phyloP scores from a whole-genome alignment of 2,329 filamentous ascomycete species.

The Beauveria medogensis region DNA sequence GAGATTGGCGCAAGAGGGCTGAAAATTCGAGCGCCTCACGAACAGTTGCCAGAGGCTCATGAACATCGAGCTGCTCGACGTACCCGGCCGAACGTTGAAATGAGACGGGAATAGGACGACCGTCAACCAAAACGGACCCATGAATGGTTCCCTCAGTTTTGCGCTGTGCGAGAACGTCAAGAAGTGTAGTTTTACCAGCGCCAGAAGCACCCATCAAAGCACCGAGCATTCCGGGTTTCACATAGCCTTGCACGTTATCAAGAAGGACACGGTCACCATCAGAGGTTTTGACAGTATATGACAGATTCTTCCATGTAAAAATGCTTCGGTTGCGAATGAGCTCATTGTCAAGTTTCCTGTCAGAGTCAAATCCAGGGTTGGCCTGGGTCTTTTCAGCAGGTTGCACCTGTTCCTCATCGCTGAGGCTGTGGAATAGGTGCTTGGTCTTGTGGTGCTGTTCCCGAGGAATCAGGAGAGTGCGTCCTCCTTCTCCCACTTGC shows the following conservation, averaged over 20 bases:
- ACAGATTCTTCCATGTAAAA: background rate
- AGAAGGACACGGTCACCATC: background rate
- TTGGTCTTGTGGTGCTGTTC: too few relatives aligned
- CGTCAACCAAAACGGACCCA: background rate
- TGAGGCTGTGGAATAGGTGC: too few relatives aligned
- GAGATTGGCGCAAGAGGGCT: slow-evolving; percentile 52
- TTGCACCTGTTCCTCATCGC: too few relatives aligned
- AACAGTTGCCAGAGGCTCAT: slow-evolving; percentile 40
- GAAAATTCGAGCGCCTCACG: slow-evolving; percentile 37
- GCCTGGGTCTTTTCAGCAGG: too few relatives aligned
- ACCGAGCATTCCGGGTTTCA: background rate
- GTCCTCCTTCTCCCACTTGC: too few relatives aligned
- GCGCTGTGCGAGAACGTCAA: background rate
- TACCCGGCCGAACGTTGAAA: background rate
- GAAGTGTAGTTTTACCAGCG: background rate
- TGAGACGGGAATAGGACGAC: background rate
- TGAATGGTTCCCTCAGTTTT: background rate
- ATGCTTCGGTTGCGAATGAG: too few relatives aligned
- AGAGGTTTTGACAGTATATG: background rate
- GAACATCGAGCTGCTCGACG: slow-evolving; percentile 39
- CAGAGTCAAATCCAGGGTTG: too few relatives aligned
- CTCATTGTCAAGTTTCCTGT: too few relatives aligned
- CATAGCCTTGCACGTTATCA: background rate
- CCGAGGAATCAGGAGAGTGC: too few relatives aligned
- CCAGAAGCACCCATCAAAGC: background rate